Conservation (phyloP, 2,329 filamentous ascomycete species). For the Thermoascus crustaceus region DNA sequence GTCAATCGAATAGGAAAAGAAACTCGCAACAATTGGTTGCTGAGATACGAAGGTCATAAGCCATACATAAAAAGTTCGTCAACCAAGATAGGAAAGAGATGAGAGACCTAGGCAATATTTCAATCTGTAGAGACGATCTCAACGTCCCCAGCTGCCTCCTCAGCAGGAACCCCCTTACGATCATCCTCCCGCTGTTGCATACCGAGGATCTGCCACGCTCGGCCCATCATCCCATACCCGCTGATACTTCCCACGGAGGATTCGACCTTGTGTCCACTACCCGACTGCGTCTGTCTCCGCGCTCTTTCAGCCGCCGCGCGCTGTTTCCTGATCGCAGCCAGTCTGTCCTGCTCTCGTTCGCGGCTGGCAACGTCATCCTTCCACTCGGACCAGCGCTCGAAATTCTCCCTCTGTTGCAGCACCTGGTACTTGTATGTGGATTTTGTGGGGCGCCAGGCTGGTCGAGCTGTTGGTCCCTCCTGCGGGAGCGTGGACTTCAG, state of each 20-base stretch:
- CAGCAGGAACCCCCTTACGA: slow-evolving; percentile 12
- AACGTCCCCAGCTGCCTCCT: neutral
- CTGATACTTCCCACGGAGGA: slow-evolving; percentile 23
- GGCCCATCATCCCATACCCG: slow-evolving; percentile 35
- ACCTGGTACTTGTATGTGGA: slow-evolving; percentile 37
- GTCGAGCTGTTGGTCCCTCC: slow-evolving; percentile 19
- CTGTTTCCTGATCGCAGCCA: slow-evolving; percentile 26
- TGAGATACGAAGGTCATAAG: too few relatives aligned
- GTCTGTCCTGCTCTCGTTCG: slow-evolving; percentile 29
- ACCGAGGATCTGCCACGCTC: slow-evolving; percentile 33
- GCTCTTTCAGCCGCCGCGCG: slow-evolving; percentile 20
- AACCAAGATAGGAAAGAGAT: too few relatives aligned
- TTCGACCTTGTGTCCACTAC: slow-evolving; percentile 13
- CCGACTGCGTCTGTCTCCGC: slow-evolving; percentile 15
- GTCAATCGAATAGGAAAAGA: too few relatives aligned
- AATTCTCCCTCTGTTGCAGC: slow-evolving; percentile 38
- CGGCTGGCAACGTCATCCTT: slow-evolving; percentile 32
- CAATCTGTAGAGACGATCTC: neutral
- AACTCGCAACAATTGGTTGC: too few relatives aligned
- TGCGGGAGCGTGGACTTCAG: slow-evolving; percentile 27
- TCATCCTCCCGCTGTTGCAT: slow-evolving; percentile 28
- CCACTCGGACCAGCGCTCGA: slow-evolving; percentile 40
- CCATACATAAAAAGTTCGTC: too few relatives aligned
- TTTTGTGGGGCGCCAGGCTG: slow-evolving; percentile 35
- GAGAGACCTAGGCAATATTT: too few relatives aligned